Base-by-base conservation (phyloP, 23 red algal genomes). In the Pyropia haitanensis region DNA sequence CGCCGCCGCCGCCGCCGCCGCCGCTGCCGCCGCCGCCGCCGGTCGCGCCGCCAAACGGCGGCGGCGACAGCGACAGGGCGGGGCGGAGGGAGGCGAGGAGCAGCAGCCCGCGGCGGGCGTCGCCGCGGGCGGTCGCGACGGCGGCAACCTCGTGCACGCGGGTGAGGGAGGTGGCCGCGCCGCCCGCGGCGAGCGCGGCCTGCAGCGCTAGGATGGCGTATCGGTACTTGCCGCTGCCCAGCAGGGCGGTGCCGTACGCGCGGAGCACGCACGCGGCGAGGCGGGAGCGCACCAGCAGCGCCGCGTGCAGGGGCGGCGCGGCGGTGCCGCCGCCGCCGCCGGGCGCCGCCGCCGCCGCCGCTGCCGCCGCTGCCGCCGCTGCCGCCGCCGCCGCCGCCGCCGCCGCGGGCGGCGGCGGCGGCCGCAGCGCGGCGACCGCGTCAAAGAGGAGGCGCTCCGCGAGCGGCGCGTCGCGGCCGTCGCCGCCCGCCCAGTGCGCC, bases 361-460 rank as follows among this genome's bases (percentile, higher is more conserved):
- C 30, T 5, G 30, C 30, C 30, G 2, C 30, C 30, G 30, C 4
- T 12, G 39, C 39, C 7, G 39, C 39, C 5, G 39, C 39, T 1
- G 39, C 39, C 7, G 39, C 39, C 4, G 39, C 8, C 1, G 39
- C 39, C 1, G 39, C 39, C 8, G 39, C 39, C 8, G 39, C 39
- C 10, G 39, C 39, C 39, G 5, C 39, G 0, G 39, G 5, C 39
- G 5, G 5, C 39, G 39, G 39, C 39, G 39, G 39, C 39, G 39
- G 39, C 39, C 39, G 39, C 39, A 46, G 39, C 39, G 39, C 39
- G 39, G 39, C 39, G 34, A 88, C 65, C 5, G 71, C 72, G 34
- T 88, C 71, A 77, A 78, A 88, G 1, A 78, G 54, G 60, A 88
- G 70, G 22, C 82, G 72, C 53, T 88, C 82, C 48, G 82, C 82